Evolutionary conservation across 768 basidiomycete genomes (phyloP).

Genomic region (Cytidiella melzeri): DNA sequence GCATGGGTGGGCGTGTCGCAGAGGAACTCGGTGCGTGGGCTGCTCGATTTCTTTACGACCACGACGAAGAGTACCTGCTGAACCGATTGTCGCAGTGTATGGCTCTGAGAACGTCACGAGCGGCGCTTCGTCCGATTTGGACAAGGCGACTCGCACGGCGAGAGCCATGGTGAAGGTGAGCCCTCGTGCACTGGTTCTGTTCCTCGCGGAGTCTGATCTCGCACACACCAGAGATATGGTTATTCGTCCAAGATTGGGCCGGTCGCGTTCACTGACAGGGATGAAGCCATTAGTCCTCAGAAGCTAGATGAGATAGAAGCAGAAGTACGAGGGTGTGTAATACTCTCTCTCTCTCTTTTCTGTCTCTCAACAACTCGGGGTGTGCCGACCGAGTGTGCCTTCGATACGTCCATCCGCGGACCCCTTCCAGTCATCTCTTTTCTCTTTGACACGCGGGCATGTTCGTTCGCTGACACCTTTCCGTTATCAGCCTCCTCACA

Average conservation of each 20-base stretch:
- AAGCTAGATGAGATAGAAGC: conserved; percentile 83
- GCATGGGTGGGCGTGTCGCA: conserved; percentile 91
- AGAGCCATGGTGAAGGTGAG: conserved; percentile 81
- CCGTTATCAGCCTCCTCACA: conserved; percentile 43
- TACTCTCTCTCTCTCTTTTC: no score
- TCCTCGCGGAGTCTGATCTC: background rate
- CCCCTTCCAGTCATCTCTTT: conserved; percentile 1
- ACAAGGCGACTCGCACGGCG: conserved; percentile 73
- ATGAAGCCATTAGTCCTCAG: conserved; percentile 62
- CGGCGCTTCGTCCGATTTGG: conserved; percentile 87
- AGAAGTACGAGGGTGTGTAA: conserved; percentile 79
- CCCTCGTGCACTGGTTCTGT: conserved; percentile 1
- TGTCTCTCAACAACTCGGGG: no score
- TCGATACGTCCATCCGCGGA: background rate
- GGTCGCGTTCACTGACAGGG: conserved; percentile 70
- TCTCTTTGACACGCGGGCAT: background rate
- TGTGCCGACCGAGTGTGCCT: background rate
- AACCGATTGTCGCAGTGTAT: conserved; percentile 51
- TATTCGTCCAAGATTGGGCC: conserved; percentile 79
- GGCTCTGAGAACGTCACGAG: conserved; percentile 85
- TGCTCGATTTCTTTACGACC: conserved; percentile 6
- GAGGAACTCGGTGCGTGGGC: conserved; percentile 75
- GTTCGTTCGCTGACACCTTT: conserved; percentile 1
- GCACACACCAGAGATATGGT: conserved; percentile 60
- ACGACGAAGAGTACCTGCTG: conserved; percentile 9